These are phyloP conservation scores for Wickerhamomyces mucosus DNA, from an alignment of 805 yeast genomes.

Conservation along the genomic window DNA sequence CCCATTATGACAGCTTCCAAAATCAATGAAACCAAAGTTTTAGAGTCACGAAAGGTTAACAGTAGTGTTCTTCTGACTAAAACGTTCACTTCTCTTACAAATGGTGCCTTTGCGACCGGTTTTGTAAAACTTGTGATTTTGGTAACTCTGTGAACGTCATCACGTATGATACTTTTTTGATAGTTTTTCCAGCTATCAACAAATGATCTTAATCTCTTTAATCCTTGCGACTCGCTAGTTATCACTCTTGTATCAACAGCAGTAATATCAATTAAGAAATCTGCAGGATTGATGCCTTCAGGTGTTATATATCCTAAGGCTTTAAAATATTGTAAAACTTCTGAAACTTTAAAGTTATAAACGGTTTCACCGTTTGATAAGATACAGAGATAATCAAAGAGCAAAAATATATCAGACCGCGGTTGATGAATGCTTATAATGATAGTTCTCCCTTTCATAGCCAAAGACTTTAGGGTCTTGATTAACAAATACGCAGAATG, in stretches of 20 bases:
- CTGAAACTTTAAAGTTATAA: slow-evolving; percentile 32
- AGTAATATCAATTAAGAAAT: slow-evolving; percentile 37
- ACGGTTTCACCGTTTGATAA: slow-evolving; percentile 49
- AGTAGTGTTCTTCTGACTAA: slow-evolving; percentile 30
- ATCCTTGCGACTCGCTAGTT: slow-evolving; percentile 25
- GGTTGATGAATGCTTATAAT: slow-evolving; percentile 83
- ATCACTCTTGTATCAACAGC: slow-evolving; percentile 35
- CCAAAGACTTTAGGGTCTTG: slow-evolving; percentile 49
- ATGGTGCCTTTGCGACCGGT: slow-evolving; percentile 32
- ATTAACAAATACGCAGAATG: slow-evolving; percentile 63
- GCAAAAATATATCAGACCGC: slow-evolving; percentile 61
- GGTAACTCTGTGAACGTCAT: too few relatives aligned
- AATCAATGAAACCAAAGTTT: slow-evolving; percentile 24
- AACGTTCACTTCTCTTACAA: slow-evolving; percentile 32
- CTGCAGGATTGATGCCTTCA: slow-evolving; percentile 41
- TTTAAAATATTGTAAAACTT: slow-evolving; percentile 37
- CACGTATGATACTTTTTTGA: slow-evolving; percentile 2
- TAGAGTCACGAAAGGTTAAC: slow-evolving; percentile 36
- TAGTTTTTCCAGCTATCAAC: slow-evolving; percentile 25
- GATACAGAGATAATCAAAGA: slow-evolving; percentile 63
- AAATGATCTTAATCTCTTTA: slow-evolving; percentile 22
- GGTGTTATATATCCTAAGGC: slow-evolving; percentile 32
- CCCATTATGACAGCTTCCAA: slow-evolving; percentile 17
- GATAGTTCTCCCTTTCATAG: slow-evolving; percentile 57
- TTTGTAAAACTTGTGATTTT: too few relatives aligned